Evolutionary conservation across 1,139 yeast species (phyloP), one percentile per base, ranked within the genome.

Genomic region (Pneumocystis carinii): DNA sequence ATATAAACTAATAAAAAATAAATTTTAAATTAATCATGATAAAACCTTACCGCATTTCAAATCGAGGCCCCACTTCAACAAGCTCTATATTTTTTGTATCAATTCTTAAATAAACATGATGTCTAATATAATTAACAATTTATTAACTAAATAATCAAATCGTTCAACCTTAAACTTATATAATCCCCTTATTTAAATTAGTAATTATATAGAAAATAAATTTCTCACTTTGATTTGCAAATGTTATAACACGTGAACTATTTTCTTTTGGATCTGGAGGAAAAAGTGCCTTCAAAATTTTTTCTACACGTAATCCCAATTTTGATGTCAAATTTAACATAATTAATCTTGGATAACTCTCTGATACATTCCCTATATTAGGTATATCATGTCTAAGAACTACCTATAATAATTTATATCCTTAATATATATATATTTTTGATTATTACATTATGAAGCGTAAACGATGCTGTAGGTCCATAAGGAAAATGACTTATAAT

Each of bases 51-150:
- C 90, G 83, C 97, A 92, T 90, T 75, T 94, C 98, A 71, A 92
- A 92, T 66, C 99, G 78, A n/a, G 99, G 99, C 0, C 99, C 99
- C 56, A 94, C 87, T 72, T 92, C 99, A 67, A 97, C 92, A 66
- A 92, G 76, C 72, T 92, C 98, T 2, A 90, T 96, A 41, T 62
- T 59, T 12, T 79, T 77, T 66, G 90, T 96, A 69, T 86, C 83
- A 0, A 96, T 89, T 71, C 83, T 84, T 14, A 90, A 96, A 72
- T 87, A 94, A 1, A 94, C 87, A 72, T 92, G 99, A 72, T 92
- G 98, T 74, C 99, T 82, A 7, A 92, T 97, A 66, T 90, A 19
- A 48, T 48, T 48, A 48, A 42, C 10, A 48, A 48, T 24, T 48
- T 24, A 48, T 48, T 14, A 10, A 48, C 19, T 3, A 48, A 48